phyloP scores from a whole-genome alignment of 2,329 filamentous ascomycete species.

The Scedosporium minutisporum region DNA sequence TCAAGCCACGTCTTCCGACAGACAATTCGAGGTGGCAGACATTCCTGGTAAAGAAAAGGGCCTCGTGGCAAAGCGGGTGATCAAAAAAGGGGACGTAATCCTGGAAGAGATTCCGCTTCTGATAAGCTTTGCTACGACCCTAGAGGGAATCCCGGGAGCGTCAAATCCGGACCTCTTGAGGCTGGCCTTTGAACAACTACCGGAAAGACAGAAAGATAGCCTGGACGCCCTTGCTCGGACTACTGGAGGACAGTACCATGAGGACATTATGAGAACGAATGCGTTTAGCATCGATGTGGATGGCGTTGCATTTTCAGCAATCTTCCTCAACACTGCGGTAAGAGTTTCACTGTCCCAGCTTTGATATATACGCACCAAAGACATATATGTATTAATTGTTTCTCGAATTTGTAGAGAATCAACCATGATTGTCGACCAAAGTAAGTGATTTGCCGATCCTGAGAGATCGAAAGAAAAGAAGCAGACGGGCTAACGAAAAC shows the following conservation, averaged over 20 bases:
- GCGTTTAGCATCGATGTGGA: slow-evolving; percentile 19
- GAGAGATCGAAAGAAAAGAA: background rate
- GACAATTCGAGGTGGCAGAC: slow-evolving; percentile 18
- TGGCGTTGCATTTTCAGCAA: slow-evolving; percentile 12
- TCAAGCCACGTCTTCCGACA: background rate
- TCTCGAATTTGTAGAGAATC: background rate
- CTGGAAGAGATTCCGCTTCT: slow-evolving; percentile 22
- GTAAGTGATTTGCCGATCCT: slow-evolving; percentile 11
- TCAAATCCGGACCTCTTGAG: slow-evolving; percentile 15
- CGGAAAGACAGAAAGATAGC: slow-evolving; percentile 13
- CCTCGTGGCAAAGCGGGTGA: slow-evolving; percentile 21
- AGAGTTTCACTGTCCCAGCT: background rate
- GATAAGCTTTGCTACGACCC: slow-evolving; percentile 15
- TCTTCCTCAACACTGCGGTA: slow-evolving; percentile 17
- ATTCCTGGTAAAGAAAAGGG: slow-evolving; percentile 23
- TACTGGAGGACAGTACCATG: slow-evolving; percentile 14
- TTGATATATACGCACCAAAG: background rate
- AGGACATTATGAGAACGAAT: slow-evolving; percentile 26
- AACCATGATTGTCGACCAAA: slow-evolving; percentile 21
- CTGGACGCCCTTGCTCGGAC: slow-evolving; percentile 18
- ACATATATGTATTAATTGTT: background rate
- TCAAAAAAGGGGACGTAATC: slow-evolving; percentile 22
- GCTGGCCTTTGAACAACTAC: slow-evolving; percentile 17
- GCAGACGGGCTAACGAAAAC: background rate
- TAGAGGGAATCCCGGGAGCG: background rate